Evolutionary conservation across 306 rosid genomes (phyloP), one percentile per base, ranked within the genome.

Genomic region (Fagus sylvatica): DNA sequence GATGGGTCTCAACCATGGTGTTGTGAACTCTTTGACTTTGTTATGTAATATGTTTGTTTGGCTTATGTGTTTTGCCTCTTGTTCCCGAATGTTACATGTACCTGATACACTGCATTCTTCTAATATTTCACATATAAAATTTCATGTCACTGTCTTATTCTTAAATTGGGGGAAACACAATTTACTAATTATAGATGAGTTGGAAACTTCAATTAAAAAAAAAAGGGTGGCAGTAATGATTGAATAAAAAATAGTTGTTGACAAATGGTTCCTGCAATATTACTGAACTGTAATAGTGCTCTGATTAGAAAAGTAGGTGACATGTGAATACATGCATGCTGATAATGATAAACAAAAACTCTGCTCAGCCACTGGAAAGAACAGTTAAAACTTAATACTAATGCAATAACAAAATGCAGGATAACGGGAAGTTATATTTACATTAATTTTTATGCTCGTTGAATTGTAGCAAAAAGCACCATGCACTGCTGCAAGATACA

Each of bases 31-130:
- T 79, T 36, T 43, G 75, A 71, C 84, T 66, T 71, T 28, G 71
- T 81, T 64, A 77, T 78, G 76, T 82, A 71, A 30, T 66, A 84
- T 82, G 89, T 83, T 88, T 93, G 87, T 86, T 79, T 81, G 79
- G 84, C 86, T 73, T 55, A 46, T 73, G 75, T 75, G 72, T 79
- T 65, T 71, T 43, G 13, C 69, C 72, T 53, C 19, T 15, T 76
- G 28, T 53, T 6, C 41, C 62, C 46, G 68, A 71, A 51, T 22
- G 16, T 67, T 56, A 43, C 15, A 65, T 34, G 72, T 69, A 54
- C 37, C 12, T 37, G 11, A 48, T 43, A 46, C 41, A 5, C 16
- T 57, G 48, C 72, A 33, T 65, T 67, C 73, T 76, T 76, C 78
- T 62, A 33, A 7, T 32, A 39, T 36, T 66, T 17, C 4, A 13